phyloP scores from a whole-genome alignment of 305 asterid genomes.

The Coffea humblotiana region DNA sequence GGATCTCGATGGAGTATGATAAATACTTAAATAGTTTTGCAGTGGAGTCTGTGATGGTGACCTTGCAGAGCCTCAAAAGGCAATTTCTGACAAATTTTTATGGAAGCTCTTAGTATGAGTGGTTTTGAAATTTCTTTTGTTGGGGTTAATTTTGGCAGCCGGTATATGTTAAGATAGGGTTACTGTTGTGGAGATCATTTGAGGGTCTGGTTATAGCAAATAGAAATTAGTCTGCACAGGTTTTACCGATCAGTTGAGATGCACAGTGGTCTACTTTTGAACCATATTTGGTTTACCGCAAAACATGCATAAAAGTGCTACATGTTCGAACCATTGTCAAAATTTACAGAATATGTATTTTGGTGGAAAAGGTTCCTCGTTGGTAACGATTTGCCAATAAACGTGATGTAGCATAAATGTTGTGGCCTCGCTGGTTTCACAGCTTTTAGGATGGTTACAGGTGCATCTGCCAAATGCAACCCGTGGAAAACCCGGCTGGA shows the following conservation, averaged over 20 bases:
- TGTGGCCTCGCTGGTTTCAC: neutral
- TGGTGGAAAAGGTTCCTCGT: neutral
- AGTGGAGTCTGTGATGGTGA: neutral
- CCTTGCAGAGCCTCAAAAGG: neutral
- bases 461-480: neutral
- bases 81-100: neutral
- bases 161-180: neutral
- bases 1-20: neutral
- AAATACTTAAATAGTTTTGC: neutral
- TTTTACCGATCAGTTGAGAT: neutral
- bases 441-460: neutral
- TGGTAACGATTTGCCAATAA: neutral
- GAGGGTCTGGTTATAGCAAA: neutral
- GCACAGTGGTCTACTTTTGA: neutral
- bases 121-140: neutral
- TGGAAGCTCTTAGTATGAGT: neutral
- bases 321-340: neutral
- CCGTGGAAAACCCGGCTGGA: neutral
- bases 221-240: neutral
- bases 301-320: neutral
- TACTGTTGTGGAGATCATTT: neutral
- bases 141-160: neutral
- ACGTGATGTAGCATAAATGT: neutral
- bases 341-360: neutral
- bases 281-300: neutral